Evolutionary conservation across 257 asterid species (phyloP), one percentile per base, ranked within the genome.

Genomic region (Penstemon barbatus): DNA sequence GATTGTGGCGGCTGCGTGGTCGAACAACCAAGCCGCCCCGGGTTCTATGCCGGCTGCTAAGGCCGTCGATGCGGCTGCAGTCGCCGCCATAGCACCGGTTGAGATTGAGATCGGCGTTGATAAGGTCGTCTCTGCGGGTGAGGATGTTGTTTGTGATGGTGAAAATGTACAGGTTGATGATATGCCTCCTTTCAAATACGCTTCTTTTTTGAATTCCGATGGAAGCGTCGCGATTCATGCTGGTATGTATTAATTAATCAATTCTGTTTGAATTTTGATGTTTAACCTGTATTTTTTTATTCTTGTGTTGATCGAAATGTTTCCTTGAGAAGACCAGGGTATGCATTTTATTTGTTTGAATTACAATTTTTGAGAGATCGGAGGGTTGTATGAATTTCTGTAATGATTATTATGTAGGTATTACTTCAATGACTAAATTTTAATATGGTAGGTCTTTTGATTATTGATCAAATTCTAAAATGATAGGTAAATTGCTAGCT

Each of bases 1-100:
- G 78, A 80, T 94, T 41, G 99, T 87, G 33, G 97, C 97, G 75
- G 99, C 99, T 70, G 87, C 96, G 48, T 93, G 99, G 99, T 82
- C 99, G 0, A 84, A 88, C 80, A 80, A 88, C 77, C 84, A 66
- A 48, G 54, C 64, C 43, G 72, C 69, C 39, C 63, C 82, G 62
- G 67, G 65, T 19, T 33, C 66, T 61, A 5, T 82, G 2, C 80
- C 89, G 86, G 86, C 85, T 83, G 92, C 87, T 66, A 81, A 80
- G 80, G 90, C 95, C 15, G 78, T 80, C 77, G 93, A 85, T 61
- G 81, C 90, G 43, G 88, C 92, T 43, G 74, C 83, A 3, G 57
- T 84, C 0, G 80, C 85, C 52, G 78, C 83, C 49, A 41, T 68
- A 6, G 82, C 89, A 48, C 78, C 89, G 76, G 86, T 77, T 41